Evolutionary conservation across 768 basidiomycete species (phyloP).

Genomic region (Macrolepiota dolichaula): DNA sequence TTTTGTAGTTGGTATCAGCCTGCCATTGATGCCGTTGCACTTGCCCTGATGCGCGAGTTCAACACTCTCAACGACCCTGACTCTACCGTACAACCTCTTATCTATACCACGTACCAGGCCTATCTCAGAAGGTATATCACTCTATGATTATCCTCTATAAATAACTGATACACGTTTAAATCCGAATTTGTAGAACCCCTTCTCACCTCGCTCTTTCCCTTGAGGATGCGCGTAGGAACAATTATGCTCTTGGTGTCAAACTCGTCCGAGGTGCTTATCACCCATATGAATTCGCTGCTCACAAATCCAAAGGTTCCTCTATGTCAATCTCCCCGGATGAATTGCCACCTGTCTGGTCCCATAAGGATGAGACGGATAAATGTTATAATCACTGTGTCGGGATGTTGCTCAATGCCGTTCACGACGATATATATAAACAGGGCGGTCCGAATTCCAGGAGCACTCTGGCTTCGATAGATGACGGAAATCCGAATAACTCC

Average conservation of each 20-base stretch:
- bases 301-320: conserved; percentile 25
- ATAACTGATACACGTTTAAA: neutral
- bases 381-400: conserved; percentile 65
- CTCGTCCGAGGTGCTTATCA: conserved; percentile 95
- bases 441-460: neutral
- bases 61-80: conserved; percentile 42
- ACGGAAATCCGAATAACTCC: neutral
- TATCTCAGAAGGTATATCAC: conserved; percentile 70
- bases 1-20: conserved; percentile 66
- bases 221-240: conserved; percentile 56
- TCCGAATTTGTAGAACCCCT: conserved; percentile 48
- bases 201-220: conserved; percentile 64
- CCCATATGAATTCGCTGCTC: conserved; percentile 62
- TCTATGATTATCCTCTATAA: neutral
- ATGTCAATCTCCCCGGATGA: conserved; percentile 56
- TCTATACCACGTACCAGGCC: conserved; percentile 88
- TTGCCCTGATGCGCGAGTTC: conserved; percentile 73
- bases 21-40: conserved; percentile 77
- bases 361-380: conserved; percentile 69
- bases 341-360: conserved; percentile 63
- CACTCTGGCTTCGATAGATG: neutral
- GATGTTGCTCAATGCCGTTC: conserved; percentile 53
- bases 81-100: conserved; percentile 47
- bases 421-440: conserved; percentile 40
- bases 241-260: conserved; percentile 84